phyloP scores from a whole-genome alignment of 208 protist genomes.

The Leishmania lainsoni region DNA sequence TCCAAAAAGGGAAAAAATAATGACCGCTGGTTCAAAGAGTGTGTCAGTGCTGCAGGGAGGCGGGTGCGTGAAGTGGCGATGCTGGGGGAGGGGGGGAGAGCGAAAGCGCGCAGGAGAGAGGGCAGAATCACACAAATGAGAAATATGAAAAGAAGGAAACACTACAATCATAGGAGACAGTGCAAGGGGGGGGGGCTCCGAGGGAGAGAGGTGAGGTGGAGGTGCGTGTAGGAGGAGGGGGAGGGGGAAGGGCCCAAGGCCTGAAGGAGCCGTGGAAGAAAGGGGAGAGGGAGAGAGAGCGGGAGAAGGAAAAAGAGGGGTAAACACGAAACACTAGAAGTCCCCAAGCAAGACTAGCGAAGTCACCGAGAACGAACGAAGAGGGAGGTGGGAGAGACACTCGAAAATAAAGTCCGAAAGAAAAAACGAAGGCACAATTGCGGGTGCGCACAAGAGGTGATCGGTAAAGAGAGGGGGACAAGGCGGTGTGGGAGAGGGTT shows the following conservation, averaged over 20 bases:
- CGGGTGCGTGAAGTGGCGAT: neutral
- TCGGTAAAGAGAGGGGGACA: neutral
- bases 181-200: too few species aligned
- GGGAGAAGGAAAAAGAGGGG: neutral
- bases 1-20: neutral
- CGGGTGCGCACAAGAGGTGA: neutral
- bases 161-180: neutral
- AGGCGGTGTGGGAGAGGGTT: neutral
- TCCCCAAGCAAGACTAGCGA: neutral
- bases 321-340: neutral
- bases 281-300: neutral
- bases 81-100: neutral
- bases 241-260: too few species aligned
- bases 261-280: neutral
- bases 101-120: neutral
- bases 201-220: neutral
- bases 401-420: slow-evolving; percentile 1
- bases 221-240: neutral
- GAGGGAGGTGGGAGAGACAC: neutral
- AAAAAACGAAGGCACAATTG: neutral
- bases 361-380: neutral
- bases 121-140: neutral
- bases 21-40: neutral
- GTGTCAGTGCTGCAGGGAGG: neutral
- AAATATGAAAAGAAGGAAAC: neutral